Evolutionary conservation across 768 basidiomycete genomes (phyloP), one percentile per base, ranked within the genome.

Genomic region (Suillus luteus): DNA sequence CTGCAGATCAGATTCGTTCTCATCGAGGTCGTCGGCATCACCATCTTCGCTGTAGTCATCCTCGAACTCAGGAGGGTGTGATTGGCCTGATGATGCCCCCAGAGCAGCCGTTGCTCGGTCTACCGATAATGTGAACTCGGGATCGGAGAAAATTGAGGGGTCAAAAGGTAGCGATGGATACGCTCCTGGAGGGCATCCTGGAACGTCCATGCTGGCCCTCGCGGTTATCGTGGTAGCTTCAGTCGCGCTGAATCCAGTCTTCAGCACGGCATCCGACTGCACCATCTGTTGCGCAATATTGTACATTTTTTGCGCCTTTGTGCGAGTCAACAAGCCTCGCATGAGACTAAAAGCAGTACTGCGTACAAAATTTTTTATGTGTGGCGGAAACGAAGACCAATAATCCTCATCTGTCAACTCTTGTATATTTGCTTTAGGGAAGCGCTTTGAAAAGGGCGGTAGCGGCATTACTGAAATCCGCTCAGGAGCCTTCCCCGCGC

Each of bases 291-390:
- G 88, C 41, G 88, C 88, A 65, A 88, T 84, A 60, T 85, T 81
- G 70, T 87, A 86, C 86, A 89, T 86, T 9, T 85, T 83, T 76
- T 84, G 80, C 62, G 85, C 82, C 80, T 86, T 81, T 62, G 72
- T 69, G 54, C 67, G 70, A 70, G 66, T 72, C 66, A 71, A 78
- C 75, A 77, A 72, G 61, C 64, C 72, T 66, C 67, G 66, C 63
- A 70, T 27, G 17, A 59, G 55, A 59, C 41, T 70, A 69, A 72
- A 65, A 67, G 68, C 69, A 68, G 73, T 74, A 68, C 62, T 69
- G 66, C 86, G 80, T 72, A 91, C 88, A 73, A 90, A 90, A 66
- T 83, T 86, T 70, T 87, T 83, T 64, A 90, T 82, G 69, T 90
- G 86, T 27, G 84, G 81, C 43, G 90, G 89, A 52, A 91, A 80